Conservation (phyloP, 805 yeast genomes). For the Brettanomyces sp. region DNA sequence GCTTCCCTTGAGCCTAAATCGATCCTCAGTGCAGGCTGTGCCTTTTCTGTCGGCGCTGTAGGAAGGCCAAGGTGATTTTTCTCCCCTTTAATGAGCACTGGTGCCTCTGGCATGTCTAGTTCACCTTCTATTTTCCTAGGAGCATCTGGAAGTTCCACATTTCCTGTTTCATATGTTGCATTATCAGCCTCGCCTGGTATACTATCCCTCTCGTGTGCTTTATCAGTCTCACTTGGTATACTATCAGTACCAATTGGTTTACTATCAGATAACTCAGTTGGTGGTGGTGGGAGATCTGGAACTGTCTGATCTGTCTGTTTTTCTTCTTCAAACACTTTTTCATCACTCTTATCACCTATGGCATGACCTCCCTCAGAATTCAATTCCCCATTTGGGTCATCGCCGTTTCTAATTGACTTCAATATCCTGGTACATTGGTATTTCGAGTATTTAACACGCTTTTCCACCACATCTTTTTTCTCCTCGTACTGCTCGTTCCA, state of each 20-base stretch:
- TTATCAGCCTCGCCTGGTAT: background rate
- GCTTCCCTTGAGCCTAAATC: no score
- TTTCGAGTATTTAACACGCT: conserved; percentile 51
- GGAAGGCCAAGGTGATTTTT: conserved; percentile 22
- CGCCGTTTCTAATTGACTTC: conserved; percentile 36
- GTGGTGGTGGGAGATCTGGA: conserved; percentile 9
- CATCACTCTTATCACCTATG: no score
- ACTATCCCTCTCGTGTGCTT: background rate
- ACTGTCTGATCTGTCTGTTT: background rate
- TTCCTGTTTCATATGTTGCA: background rate
- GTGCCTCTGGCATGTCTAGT: conserved; percentile 19
- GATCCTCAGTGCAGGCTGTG: background rate
- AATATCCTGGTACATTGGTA: conserved; percentile 53
- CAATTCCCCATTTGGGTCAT: conserved; percentile 44
- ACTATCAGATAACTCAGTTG: conserved; percentile 1
- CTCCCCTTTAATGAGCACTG: conserved; percentile 23
- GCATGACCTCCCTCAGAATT: no score
- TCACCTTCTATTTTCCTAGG: conserved; percentile 17
- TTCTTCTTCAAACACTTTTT: no score
- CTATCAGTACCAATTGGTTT: background rate
- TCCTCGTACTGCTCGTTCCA: conserved; percentile 25
- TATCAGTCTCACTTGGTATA: background rate
- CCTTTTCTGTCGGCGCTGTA: conserved; percentile 10
- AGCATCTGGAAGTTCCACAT: conserved; percentile 8
- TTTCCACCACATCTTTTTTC: conserved; percentile 15